Evolutionary conservation across 2,329 filamentous ascomycete genomes (phyloP), one percentile per base, ranked within the genome.

Genomic region (Claviceps citrina): DNA sequence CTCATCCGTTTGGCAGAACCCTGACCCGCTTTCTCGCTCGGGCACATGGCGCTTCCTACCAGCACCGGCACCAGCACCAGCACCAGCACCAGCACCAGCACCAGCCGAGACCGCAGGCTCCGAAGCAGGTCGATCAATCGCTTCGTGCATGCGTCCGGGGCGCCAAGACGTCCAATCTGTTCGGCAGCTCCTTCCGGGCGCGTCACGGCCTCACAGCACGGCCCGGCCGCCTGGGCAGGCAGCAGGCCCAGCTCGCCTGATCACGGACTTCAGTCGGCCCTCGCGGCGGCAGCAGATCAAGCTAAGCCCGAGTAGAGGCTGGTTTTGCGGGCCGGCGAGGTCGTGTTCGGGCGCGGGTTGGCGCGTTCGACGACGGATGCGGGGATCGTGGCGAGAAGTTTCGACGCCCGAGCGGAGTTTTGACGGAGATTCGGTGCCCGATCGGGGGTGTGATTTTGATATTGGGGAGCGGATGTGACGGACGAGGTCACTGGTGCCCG

Each of bases 401-500:
- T 59, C 61, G 3, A 65, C 68, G 4, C 69, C 70, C 2, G 63
- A 66, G 22, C 58, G 52, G 3, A 62, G 58, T 46, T 70, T 66
- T 31, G 47, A 50, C n/a, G n/a, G 0, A 46, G 43, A 10, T 55
- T 48, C 0, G 68, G 58, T 1, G 64, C 62, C 6, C 47, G 50
- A 35, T 60, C 54, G 4, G 61, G 57, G 22, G 54, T 51, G 41
- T 60, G 58, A n/a, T n/a, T n/a, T n/a, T n/a, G n/a, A n/a, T 10
- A 71, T 58, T 13, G 61, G 52, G 26, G 60, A 54, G 33, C 59
- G 56, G 43, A 75, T 65, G 43, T 65, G 62, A 25, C 50, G 47
- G 10, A 65, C 55, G 55, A 74, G 59, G 41, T 72, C 70, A 5
- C 49, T 52, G 1, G 66, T 63, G 3, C 68, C 70, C 71, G 71